These are phyloP conservation scores for Endoconidiophora polonica DNA, from an alignment of 2,329 filamentous ascomycete species.

Conservation along the genomic window DNA sequence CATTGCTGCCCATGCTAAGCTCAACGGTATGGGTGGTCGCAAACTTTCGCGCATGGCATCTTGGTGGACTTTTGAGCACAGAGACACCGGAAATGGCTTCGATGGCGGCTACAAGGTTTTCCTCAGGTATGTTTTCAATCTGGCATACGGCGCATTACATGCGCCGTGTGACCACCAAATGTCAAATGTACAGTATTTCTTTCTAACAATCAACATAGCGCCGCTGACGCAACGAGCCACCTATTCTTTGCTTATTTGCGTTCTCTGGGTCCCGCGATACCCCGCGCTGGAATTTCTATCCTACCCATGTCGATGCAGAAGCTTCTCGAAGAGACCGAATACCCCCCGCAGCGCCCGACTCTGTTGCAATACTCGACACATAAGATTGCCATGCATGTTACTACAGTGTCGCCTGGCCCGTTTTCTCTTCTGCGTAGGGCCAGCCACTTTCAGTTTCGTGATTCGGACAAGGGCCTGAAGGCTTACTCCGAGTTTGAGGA, in stretches of 20 bases:
- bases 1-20: conserved; percentile 82
- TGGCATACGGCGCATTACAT: not conserved
- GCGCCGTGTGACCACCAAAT: not conserved
- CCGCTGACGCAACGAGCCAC: conserved; percentile 89
- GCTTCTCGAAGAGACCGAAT: conserved; percentile 80
- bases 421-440: conserved; percentile 80
- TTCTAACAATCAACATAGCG: conserved; percentile 30
- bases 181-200: conserved; percentile 4
- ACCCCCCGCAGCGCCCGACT: conserved; percentile 64
- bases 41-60: conserved; percentile 90
- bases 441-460: conserved; percentile 89
- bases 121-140: conserved; percentile 32
- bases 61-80: conserved; percentile 97
- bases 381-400: conserved; percentile 92
- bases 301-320: conserved; percentile 84
- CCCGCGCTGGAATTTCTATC: conserved; percentile 62
- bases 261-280: conserved; percentile 68
- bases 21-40: conserved; percentile 78
- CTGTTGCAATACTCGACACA: conserved; percentile 68
- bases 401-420: conserved; percentile 83
- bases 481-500: conserved; percentile 81
- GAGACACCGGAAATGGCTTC: conserved; percentile 75
- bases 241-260: conserved; percentile 95
- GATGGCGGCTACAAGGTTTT: conserved; percentile 87
- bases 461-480: conserved; percentile 69